These are phyloP conservation scores for Xylaria palmicola DNA, from an alignment of 495 filamentous ascomycete species.

Conservation along the genomic window DNA sequence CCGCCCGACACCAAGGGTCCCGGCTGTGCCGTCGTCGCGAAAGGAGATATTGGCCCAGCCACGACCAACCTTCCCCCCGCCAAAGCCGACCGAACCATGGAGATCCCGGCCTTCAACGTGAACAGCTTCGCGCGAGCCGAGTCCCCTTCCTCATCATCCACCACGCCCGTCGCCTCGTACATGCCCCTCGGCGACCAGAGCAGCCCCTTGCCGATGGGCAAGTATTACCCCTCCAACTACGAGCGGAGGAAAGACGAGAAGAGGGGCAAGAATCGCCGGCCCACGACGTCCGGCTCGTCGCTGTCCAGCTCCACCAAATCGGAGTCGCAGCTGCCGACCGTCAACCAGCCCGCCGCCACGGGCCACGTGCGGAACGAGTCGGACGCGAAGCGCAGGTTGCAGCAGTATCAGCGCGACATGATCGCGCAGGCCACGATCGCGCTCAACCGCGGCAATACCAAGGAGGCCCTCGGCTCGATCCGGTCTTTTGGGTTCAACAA, in stretches of 20 bases:
- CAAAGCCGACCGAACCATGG: conserved; percentile 20
- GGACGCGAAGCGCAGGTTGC: conserved; percentile 49
- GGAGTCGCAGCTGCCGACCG: conserved; percentile 32
- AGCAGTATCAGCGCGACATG: conserved; percentile 62
- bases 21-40: background rate
- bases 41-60: conserved; percentile 12
- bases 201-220: conserved; percentile 46
- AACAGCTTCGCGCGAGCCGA: conserved; percentile 6
- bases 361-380: conserved; percentile 37
- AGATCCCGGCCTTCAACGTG: conserved; percentile 12
- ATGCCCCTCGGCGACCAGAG: conserved; percentile 38
- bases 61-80: conserved; percentile 11
- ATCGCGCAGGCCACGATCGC: conserved; percentile 53
- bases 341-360: conserved; percentile 16
- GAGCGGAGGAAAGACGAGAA: conserved; percentile 37
- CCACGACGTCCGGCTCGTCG: conserved; percentile 19
- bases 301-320: conserved; percentile 21
- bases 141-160: conserved; percentile 19
- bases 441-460: conserved; percentile 39
- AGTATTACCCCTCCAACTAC: conserved; percentile 57
- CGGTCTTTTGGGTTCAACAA: conserved; percentile 33
- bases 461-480: conserved; percentile 24
- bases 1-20: conserved; percentile 4
- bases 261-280: conserved; percentile 16
- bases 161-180: conserved; percentile 44